Base-by-base conservation (phyloP, 495 filamentous ascomycete genomes). In the Aspergillus avenaceus region DNA sequence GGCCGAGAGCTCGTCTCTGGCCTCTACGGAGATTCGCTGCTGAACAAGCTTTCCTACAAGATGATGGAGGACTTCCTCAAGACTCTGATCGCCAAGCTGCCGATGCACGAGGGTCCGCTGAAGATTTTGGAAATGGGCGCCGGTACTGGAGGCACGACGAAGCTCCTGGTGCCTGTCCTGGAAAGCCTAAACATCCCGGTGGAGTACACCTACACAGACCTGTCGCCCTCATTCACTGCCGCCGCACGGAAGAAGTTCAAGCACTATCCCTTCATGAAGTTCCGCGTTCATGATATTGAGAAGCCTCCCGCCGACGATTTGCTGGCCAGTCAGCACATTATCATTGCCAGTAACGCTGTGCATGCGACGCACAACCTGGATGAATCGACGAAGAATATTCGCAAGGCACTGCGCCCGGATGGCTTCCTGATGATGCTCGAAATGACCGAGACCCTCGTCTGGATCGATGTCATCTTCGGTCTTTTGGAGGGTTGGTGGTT, bases 401-500 rank as follows among this genome's bases (percentile, higher is more conserved):
- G 50, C 4, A 51, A 56, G 14, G 38, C 62, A 6, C 42, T 76
- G 12, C 62, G 64, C 0, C 53, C 55, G 0, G 65, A 70, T 41
- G 73, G 71, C 0, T 61, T 72, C 31, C 41, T 74, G 0, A 49
- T 63, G 14, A 28, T 75, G 29, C 45, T 69, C 2, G 73, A 75
- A 42, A 60, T 73, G 54, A 74, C 70, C 2, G 26, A 47, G 31
- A 18, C 29, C 0, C 12, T 71, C 0, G 52, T 52, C 44, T 79
- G 67, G 67, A 49, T 73, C 3, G 75, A 81, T 41, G 19, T 80
- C 12, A 57, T 71, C 18, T 78, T 71, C 41, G 76, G 76, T 0
- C 53, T 76, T 6, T 55, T 80, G 0, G 71, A 78, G 21, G 76
- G 77, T 2, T 81, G 78, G 78, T 80, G 77, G 77, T 53, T 69